phyloP scores from a whole-genome alignment of 345 rosid genomes.

The Draba incana region DNA sequence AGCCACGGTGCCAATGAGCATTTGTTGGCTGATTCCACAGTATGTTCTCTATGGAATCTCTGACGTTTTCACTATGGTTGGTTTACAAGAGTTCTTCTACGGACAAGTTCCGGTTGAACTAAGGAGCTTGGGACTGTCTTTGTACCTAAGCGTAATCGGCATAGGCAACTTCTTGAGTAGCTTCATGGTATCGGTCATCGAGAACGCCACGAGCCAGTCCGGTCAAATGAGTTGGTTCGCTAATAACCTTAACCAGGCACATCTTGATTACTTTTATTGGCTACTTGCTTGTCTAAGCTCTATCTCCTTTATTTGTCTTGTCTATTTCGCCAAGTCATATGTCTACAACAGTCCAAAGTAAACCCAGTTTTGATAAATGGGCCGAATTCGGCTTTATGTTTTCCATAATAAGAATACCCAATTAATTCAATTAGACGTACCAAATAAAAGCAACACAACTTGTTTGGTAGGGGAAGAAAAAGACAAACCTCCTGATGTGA shows the following conservation, averaged over 20 bases:
- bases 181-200: constrained; percentile 37
- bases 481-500: too few relatives aligned
- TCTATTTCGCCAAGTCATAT: constrained; percentile 33
- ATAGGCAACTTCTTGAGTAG: constrained; percentile 44
- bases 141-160: constrained; percentile 40
- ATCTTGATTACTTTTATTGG: constrained; percentile 46
- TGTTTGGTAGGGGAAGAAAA: too few relatives aligned
- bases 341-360: constrained; percentile 29
- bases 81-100: constrained; percentile 46
- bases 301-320: background rate
- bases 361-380: background rate
- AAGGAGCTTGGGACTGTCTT: constrained; percentile 41
- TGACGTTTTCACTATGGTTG: constrained; percentile 43
- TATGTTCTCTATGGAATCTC: constrained; percentile 40
- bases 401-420: too few relatives aligned
- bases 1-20: constrained; percentile 40
- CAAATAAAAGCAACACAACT: too few relatives aligned
- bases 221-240: constrained; percentile 39
- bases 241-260: constrained; percentile 36
- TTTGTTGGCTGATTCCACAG: constrained; percentile 47
- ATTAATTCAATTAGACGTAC: too few relatives aligned
- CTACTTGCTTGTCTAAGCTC: constrained; percentile 42
- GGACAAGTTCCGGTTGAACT: constrained; percentile 39
- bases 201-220: constrained; percentile 27
- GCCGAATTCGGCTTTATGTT: background rate